Percentiles rank a stretch among this genome's conserved stretches.
Evolutionary conservation across 352 stramenopile species (phyloP).

Genomic region (Pythium dissimile): DNA sequence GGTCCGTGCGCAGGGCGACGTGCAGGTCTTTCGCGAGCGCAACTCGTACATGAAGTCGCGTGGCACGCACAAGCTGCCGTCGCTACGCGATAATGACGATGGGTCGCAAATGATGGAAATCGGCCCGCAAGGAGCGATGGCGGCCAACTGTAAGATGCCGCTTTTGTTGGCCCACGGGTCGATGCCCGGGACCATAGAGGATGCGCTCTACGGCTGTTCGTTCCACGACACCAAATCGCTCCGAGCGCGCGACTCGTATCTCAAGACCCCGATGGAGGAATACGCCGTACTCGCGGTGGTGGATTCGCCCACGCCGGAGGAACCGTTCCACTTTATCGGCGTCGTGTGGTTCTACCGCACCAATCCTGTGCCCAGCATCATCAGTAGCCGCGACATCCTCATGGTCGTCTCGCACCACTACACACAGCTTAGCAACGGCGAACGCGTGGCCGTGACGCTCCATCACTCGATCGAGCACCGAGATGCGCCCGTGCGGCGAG

Average conservation of each 20-base stretch:
- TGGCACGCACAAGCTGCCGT: not conserved
- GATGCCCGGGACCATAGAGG: constrained; percentile 44
- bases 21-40: constrained; percentile 40
- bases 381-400: constrained; percentile 42
- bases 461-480: constrained; percentile 52
- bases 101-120: constrained; percentile 25
- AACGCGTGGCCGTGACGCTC: constrained; percentile 45
- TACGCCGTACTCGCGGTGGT: constrained; percentile 27
- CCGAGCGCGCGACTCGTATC: constrained; percentile 36
- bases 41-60: not conserved
- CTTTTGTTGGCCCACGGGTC: constrained; percentile 31
- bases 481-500: constrained; percentile 34
- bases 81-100: constrained; percentile 7
- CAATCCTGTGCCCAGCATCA: constrained; percentile 25
- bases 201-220: constrained; percentile 50
- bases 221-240: constrained; percentile 40
- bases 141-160: constrained; percentile 35
- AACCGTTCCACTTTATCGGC: constrained; percentile 38
- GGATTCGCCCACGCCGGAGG: constrained; percentile 20
- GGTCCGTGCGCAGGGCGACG: constrained; percentile 11
- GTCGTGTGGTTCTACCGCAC: constrained; percentile 28
- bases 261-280: constrained; percentile 33
- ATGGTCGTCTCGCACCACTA: constrained; percentile 18
- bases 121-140: constrained; percentile 37
- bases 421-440: constrained; percentile 22